phyloP scores from a whole-genome alignment of 179 eudicot genomes.

The Camellia oleifera region DNA sequence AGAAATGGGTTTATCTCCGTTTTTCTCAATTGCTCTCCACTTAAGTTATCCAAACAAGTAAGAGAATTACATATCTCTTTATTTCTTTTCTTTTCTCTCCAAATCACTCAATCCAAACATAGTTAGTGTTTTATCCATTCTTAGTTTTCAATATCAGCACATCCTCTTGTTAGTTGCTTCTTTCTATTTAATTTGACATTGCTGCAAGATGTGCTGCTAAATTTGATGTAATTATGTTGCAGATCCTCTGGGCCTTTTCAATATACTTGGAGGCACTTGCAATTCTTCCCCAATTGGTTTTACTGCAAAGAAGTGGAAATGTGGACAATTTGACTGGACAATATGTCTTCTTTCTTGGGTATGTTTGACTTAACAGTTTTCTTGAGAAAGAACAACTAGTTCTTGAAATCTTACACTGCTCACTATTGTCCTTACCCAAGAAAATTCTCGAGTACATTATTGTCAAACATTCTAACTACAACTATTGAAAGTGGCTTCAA shows the following conservation, averaged over 20 bases:
- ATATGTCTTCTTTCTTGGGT: slow-evolving; percentile 95
- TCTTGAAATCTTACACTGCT: not conserved
- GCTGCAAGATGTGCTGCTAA: not conserved
- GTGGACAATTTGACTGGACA: slow-evolving; percentile 90
- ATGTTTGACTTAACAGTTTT: slow-evolving; percentile 8
- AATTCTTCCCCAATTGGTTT: slow-evolving; percentile 91
- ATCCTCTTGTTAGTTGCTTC: not conserved
- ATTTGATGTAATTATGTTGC: slow-evolving; percentile 15
- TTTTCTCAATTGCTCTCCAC: too few species aligned
- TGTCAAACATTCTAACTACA: not conserved
- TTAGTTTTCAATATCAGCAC: not conserved
- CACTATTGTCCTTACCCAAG: not conserved
- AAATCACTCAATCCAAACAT: too few species aligned
- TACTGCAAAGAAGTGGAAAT: slow-evolving; percentile 93
- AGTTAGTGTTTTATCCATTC: not conserved
- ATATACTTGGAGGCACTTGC: slow-evolving; percentile 93
- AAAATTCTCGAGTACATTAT: not conserved
- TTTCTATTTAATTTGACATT: not conserved
- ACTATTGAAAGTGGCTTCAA: not conserved
- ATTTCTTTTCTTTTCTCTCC: too few species aligned
- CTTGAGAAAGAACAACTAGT: too few species aligned
- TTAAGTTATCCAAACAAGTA: too few species aligned
- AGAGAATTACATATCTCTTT: too few species aligned
- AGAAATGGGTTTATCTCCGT: too few species aligned
- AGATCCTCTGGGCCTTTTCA: slow-evolving; percentile 91